Evolutionary conservation across 768 basidiomycete genomes (phyloP), one percentile per base, ranked within the genome.

Genomic region (Terana coerulea): DNA sequence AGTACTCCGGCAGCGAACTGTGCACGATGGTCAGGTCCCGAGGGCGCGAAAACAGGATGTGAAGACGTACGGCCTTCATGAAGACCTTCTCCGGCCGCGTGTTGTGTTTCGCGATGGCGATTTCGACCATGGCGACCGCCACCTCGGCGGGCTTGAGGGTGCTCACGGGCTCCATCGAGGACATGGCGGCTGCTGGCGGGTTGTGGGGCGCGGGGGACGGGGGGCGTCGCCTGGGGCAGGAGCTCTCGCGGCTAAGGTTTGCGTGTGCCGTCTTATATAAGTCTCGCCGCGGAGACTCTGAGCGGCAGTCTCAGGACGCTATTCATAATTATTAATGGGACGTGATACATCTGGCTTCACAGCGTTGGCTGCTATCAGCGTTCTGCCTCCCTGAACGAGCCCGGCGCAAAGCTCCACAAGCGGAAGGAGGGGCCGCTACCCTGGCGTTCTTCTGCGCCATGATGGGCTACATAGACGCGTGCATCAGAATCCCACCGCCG

Each of bases 1-100:
- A 88, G 85, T 28, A 77, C 73, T 15, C 86, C 86, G 25, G 84
- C 86, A 50, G 80, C 67, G 44, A 86, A 76, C 86, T 88, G 37
- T 3, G n/a, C 14, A 24, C 24, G 17, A 14, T 9, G 15, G 43
- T 24, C 24, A 37, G 43, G 24, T n/a, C n/a, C n/a, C n/a, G 31
- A n/a, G 42, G 17, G 40, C 17, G 31, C n/a, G 3, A 36, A 29
- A 1, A 21, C n/a, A 19, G 45, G 19, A n/a, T 19, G 14, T 24
- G 22, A 26, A 28, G n/a, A 71, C 82, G 53, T 29, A 87, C 86
- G 5, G 86, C 83, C 66, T 89, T 89, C 53, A 84, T 64, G 64
- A 89, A 87, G 1, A 81, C 63, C 31, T 70, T 73, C 44, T 83
- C 79, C 51, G 73, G 76, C 2, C 83, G 79, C 36, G 83, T 82